Base-by-base conservation (phyloP, 306 rosid genomes). In the Pueraria montana region DNA sequence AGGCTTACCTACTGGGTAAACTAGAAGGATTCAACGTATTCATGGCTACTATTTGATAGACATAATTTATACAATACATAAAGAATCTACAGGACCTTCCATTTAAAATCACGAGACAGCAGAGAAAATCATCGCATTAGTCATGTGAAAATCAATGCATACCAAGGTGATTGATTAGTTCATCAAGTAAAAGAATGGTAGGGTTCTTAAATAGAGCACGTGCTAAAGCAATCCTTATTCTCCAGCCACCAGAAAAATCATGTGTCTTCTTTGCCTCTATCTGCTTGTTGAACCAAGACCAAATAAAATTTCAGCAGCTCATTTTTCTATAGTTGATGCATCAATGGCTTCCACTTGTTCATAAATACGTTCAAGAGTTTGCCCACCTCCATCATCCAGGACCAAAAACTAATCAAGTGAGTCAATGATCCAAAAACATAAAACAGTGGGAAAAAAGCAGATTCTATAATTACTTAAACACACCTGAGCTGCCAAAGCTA, bases 111-210 rank as follows among this genome's bases (percentile, higher is more conserved):
- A 58, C 56, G 50, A 32, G 17, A 13, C 61, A 26, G 7, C 13
- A 34, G 13, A 55, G 74, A 80, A 63, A 80, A 55, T 26, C 20
- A 77, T 48, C 48, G 14, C 11, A 64, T 13, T 17, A 24, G 30
- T 56, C 4, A 56, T 10, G 2, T 8, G 6, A 16, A 77, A 69
- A 61, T 43, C 50, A 61, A 64, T 68, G 61, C 76, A 71, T 88
- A 92, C 99, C 99, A n/a, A 96, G 93, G 87, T 96, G 99, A 89
- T 96, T 96, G 73, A 98, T 96, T 11, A 98, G 98, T 88, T 96
- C 99, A 86, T 96, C 98, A 78, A 96, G 97, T 48, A 96, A 79
- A 79, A 96, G 90, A 88, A 96, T 87, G 63, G 99, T 96, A 52
- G 99, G 99, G 18, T 96, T 96, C 82, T 94, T 96, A 84, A 96